Evolutionary conservation across 2,329 filamentous ascomycete genomes (phyloP).

Genomic region (Ceratocystis diversiconidia): DNA sequence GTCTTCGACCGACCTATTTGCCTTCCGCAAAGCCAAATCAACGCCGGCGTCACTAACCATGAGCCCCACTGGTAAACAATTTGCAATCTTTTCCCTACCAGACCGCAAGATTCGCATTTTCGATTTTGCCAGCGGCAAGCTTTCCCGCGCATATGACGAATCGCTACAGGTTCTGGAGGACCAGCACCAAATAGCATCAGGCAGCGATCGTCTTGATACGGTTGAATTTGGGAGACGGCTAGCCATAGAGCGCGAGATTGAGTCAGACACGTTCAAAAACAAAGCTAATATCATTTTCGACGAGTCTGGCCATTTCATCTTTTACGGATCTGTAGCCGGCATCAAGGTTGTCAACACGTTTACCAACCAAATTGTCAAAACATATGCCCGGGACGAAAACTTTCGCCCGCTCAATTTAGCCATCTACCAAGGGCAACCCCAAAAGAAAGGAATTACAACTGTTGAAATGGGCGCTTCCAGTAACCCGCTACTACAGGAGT

Average conservation of each 20-base stretch:
- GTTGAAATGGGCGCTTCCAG: conserved; percentile 93
- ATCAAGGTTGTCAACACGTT: conserved; percentile 93
- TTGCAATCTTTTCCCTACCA: conserved; percentile 80
- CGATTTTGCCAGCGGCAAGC: conserved; percentile 76
- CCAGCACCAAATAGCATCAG: conserved; percentile 90
- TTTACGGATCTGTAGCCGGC: conserved; percentile 85
- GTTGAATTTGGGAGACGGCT: conserved; percentile 84
- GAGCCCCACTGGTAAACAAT: conserved; percentile 72
- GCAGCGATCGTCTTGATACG: conserved; percentile 66
- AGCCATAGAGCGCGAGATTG: conserved; percentile 74
- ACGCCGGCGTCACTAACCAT: conserved; percentile 68
- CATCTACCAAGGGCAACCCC: conserved; percentile 87
- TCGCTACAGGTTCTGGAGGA: conserved; percentile 77
- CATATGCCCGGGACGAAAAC: conserved; percentile 81
- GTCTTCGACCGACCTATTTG: conserved; percentile 84
- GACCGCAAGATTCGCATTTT: conserved; percentile 89
- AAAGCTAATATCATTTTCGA: conserved; percentile 86
- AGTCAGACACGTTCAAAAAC: conserved; percentile 49
- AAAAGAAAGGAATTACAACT: conserved; percentile 85
- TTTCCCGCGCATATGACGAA: conserved; percentile 89
- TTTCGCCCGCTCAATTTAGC: conserved; percentile 71
- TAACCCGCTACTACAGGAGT: conserved; percentile 85
- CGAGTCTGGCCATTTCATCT: conserved; percentile 85
- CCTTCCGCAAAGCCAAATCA: conserved; percentile 92
- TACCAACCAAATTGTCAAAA: conserved; percentile 80